phyloP scores from a whole-genome alignment of 2,329 filamentous ascomycete species.

The Cercospora zeae-maydis region DNA sequence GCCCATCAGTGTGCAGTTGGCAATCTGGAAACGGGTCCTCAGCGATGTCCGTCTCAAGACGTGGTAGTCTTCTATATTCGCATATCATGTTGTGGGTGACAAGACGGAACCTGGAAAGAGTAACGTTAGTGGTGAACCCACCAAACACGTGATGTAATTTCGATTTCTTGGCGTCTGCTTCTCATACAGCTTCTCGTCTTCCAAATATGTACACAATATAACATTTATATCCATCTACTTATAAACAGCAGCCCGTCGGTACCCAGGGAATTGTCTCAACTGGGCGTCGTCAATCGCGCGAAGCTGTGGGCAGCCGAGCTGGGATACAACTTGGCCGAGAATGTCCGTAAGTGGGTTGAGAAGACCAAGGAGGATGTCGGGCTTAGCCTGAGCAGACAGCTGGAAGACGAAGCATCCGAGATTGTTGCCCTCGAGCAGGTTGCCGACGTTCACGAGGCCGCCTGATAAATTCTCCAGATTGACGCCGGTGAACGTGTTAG shows the following conservation, averaged over 20 bases:
- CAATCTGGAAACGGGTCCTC: too few relatives aligned
- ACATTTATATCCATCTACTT: not conserved
- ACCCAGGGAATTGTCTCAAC: slow-evolving; percentile 32
- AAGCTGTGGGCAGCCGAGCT: slow-evolving; percentile 30
- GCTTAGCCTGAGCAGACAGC: slow-evolving; percentile 35
- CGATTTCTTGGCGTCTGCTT: not conserved
- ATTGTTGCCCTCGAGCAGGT: slow-evolving; percentile 36
- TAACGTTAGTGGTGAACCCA: not conserved
- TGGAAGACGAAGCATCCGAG: slow-evolving; percentile 39
- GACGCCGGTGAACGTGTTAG: slow-evolving; percentile 28
- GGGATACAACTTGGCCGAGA: slow-evolving; percentile 16
- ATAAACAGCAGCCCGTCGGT: slow-evolving; percentile 23
- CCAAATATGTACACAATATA: not conserved
- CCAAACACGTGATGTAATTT: not conserved
- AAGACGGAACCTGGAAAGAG: too few relatives aligned
- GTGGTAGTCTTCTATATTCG: too few relatives aligned
- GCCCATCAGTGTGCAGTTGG: too few relatives aligned
- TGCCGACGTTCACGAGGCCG: slow-evolving; percentile 23
- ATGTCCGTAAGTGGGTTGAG: slow-evolving; percentile 13
- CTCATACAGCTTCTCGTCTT: not conserved
- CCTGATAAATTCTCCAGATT: slow-evolving; percentile 30
- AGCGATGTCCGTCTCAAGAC: too few relatives aligned
- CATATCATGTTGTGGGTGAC: too few relatives aligned
- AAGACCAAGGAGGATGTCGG: slow-evolving; percentile 28
- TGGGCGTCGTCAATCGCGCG: slow-evolving; percentile 29